Evolutionary conservation across 2,329 filamentous ascomycete genomes (phyloP), one percentile per base, ranked within the genome.

Genomic region (Plenodomus tracheiphilus): DNA sequence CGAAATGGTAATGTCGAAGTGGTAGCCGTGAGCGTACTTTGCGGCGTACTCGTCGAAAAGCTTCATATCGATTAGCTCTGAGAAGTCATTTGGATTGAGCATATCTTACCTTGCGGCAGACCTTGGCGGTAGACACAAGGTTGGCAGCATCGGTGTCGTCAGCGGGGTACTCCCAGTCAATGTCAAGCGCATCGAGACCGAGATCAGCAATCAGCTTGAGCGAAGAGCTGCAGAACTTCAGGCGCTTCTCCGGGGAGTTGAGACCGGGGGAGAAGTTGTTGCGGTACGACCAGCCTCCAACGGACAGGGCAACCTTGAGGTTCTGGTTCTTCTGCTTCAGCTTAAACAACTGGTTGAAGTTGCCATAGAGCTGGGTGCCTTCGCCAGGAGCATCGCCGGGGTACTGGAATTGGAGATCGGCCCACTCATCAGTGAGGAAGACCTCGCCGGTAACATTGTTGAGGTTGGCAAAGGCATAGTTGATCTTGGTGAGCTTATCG

Each of bases 401-500:
- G 61, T 89, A 92, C 59, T 83, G 83, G 66, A 86, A 88, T 49
- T 90, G 77, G 2, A 76, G 61, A 37, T 66, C 62, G 2, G 62
- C 51, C 56, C 56, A 66, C 34, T 53, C 49, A 22, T 66, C 62
- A 1, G 53, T 51, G 34, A 66, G 55, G 25, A 57, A 46, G 40
- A 71, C 91, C 73, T 96, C 89, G 43, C 92, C 92, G 19, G 81
- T 85, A 4, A 80, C 83, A 8, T 93, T 89, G 4, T 84, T 82
- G 43, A 97, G 81, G 68, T 96, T 96, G 67, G 91, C 92, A 74
- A 97, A 97, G 15, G 91, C 82, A 62, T 96, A 97, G 18, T 96
- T 83, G 11, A 97, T 74, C 66, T 97, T 93, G 0, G 92, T 97
- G 41, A 97, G 82, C 47, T 90, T 87, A 47, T 92, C 83, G 4